These are phyloP conservation scores for Thalassiosira allenii DNA, from an alignment of 352 stramenopile genomes.

Conservation along the genomic window DNA sequence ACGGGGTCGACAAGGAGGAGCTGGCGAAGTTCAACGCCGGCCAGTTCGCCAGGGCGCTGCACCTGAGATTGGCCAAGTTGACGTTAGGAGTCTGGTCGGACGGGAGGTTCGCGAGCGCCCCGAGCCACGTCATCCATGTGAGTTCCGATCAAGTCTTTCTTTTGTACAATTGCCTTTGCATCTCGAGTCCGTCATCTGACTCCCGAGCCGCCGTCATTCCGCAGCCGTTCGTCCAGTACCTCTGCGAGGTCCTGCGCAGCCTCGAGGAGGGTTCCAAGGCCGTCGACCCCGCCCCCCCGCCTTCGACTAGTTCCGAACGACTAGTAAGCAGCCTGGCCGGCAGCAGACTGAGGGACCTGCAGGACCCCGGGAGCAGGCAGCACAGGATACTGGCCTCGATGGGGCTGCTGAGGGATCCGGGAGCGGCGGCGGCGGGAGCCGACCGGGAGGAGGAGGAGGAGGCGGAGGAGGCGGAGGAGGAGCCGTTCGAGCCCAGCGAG, in stretches of 20 bases:
- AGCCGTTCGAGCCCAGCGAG: conserved; percentile 90
- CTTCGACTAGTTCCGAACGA: not conserved
- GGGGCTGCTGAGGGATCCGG: conserved; percentile 35
- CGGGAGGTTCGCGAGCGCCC: conserved; percentile 52
- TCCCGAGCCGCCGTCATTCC: too few species aligned
- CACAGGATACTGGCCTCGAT: conserved; percentile 45
- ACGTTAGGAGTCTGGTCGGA: conserved; percentile 68
- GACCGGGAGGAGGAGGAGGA: not conserved
- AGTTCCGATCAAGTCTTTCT: too few species aligned
- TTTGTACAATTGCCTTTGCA: too few species aligned
- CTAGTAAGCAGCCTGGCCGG: not conserved
- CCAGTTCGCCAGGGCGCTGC: conserved; percentile 62
- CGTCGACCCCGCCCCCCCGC: not conserved
- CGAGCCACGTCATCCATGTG: conserved; percentile 67
- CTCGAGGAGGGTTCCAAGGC: conserved; percentile 72
- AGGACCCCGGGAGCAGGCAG: conserved; percentile 1
- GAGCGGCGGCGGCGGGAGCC: not conserved
- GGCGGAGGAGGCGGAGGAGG: not conserved
- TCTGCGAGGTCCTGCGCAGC: conserved; percentile 59
- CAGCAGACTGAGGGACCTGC: not conserved
- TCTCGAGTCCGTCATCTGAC: too few species aligned
- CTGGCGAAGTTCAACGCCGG: conserved; percentile 46
- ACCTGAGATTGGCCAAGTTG: conserved; percentile 67
- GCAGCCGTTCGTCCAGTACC: not conserved
- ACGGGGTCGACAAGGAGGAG: conserved; percentile 26